Percentiles rank a stretch among this genome's conserved stretches.
phyloP scores from a whole-genome alignment of 768 basidiomycete genomes.

The Suillus paluster region DNA sequence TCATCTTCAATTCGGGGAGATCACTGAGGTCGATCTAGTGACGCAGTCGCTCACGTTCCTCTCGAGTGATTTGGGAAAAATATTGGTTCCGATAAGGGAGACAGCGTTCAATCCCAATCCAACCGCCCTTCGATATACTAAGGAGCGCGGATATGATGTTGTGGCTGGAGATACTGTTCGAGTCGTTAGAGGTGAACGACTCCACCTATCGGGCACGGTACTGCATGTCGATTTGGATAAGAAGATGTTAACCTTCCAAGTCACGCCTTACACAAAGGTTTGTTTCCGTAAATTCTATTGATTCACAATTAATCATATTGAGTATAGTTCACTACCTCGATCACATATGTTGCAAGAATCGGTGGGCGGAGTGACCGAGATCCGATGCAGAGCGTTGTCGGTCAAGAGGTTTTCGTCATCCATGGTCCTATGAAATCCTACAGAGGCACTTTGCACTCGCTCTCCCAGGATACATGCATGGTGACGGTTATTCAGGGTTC shows the following conservation, averaged over 20 bases:
- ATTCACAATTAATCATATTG: neutral
- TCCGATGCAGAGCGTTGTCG: neutral
- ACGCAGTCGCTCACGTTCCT: neutral
- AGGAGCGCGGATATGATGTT: neutral
- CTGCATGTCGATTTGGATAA: neutral
- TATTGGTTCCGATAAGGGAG: neutral
- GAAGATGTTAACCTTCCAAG: neutral
- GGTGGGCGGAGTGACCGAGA: too few relatives aligned
- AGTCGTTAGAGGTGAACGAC: neutral
- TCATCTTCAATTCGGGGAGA: accelerated
- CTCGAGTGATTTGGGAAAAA: neutral
- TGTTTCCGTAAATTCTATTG: neutral
- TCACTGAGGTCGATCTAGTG: neutral
- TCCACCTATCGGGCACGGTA: neutral
- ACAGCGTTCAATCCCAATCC: neutral
- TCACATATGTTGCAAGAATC: neutral
- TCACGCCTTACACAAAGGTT: neutral
- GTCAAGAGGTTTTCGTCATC: neutral
- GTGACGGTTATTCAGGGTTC: neutral
- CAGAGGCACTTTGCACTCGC: neutral
- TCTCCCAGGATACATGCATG: neutral
- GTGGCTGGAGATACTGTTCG: neutral
- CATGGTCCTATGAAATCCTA: neutral
- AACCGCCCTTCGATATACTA: neutral
- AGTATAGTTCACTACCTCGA: neutral